Evolutionary conservation across 305 asterid species (phyloP), one percentile per base, ranked within the genome.

Genomic region (Solanum hybrid): DNA sequence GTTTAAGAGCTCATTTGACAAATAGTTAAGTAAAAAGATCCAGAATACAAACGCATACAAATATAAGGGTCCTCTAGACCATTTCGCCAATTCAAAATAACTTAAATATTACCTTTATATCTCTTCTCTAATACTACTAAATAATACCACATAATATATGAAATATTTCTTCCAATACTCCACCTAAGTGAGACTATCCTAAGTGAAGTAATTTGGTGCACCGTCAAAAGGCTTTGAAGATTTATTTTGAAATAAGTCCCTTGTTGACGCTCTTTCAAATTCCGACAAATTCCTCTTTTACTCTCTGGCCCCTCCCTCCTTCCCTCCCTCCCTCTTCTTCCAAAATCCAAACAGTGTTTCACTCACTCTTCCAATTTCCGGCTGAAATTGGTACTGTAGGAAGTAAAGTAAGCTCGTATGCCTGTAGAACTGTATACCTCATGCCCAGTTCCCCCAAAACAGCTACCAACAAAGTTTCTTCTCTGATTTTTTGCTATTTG

Each of bases 31-130:
- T 12, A 41, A 12, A 41, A 41, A 1, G 6, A 0, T 41, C 6
- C 17, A 41, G 0, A 41, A 41, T 41, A 41, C 17, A 41, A 41
- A 41, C 6, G 0, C 2, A 41, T 41, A 41, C 57, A 41, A 41
- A 0, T 41, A 41, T 1, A 41, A 41, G 17, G 0, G 0, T 41
- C 0, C 0, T 1, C 57, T 41, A 41, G 57, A 12, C 17, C 57
- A 41, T 41, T 41, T 4, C 1, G 17, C 17, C 57, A 41, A 41
- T 41, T 41, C 45, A 39, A 39, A 11, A 39, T 11, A 39, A 39
- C 45, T 39, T 39, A 10, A 39, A 39, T 39, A 39, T 10, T 4
- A 39, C 14, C 3, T 39, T 39, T 39, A 39, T 39, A 3, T 10
- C 51, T 39, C 51, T 41, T 41, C 15, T 41, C 57, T 11, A 12